Conservation (phyloP, 2,329 filamentous ascomycete species). For the Cladosporium cucumerinum region DNA sequence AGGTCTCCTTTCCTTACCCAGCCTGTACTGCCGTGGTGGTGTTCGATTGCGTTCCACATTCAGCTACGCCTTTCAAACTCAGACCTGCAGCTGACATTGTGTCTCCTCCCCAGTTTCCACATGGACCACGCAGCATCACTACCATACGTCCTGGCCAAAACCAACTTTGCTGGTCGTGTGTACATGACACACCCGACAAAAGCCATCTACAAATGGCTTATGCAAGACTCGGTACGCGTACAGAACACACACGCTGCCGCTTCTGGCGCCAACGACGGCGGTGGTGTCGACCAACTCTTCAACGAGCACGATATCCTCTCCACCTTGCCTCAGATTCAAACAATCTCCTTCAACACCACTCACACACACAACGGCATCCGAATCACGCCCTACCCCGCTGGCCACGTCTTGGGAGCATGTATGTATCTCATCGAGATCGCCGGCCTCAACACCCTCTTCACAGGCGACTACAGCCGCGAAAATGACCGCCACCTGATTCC, state of each 20-base stretch:
- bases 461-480: constrained; percentile 94
- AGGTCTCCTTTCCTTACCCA: constrained; percentile 5
- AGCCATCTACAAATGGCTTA: constrained; percentile 99
- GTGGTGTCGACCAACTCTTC: constrained; percentile 67
- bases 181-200: constrained; percentile 99
- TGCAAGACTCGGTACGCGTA: constrained; percentile 93
- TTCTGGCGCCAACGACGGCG: constrained; percentile 29
- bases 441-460: constrained; percentile 94
- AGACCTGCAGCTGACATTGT: constrained; percentile 16
- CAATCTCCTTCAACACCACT: constrained; percentile 97
- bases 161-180: constrained; percentile 91
- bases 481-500: constrained; percentile 94
- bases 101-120: constrained; percentile 69
- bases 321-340: constrained; percentile 91
- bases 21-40: constrained; percentile 13
- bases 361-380: constrained; percentile 95
- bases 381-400: constrained; percentile 94
- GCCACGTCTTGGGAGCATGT: constrained; percentile 94
- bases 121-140: constrained; percentile 98
- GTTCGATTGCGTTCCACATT: not conserved
- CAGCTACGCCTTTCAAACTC: not conserved
- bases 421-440: constrained; percentile 99
- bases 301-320: constrained; percentile 93
- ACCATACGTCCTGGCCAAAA: constrained; percentile 95
- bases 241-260: constrained; percentile 44